Base-by-base conservation (phyloP, 495 filamentous ascomycete genomes). In the Collariella sp. region DNA sequence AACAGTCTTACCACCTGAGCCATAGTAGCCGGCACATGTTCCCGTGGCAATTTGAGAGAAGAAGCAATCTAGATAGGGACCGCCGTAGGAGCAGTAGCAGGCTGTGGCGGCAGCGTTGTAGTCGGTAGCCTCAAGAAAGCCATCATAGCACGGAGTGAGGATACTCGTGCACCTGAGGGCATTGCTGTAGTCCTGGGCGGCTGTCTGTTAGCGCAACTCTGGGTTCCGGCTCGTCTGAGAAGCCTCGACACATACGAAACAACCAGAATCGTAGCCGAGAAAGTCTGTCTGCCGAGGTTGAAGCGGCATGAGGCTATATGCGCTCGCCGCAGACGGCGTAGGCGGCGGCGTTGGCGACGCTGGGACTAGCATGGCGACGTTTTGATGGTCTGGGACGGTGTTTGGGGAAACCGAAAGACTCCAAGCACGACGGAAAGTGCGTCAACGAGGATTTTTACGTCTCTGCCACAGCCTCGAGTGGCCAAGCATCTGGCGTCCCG, bases 21-120 rank as follows among this genome's bases (percentile, higher is more conserved):
- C 23, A 34, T 19, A 56, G 34, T 58, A 48, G 29, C 46, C 38
- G 29, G 52, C 35, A 18, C 64, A 64, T 2, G 51, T 52, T 3
- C 46, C 52, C 0, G 58, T 49, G 26, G 53, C 55, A 3, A 64
- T 9, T 13, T 42, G 44, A 15, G 36, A 44, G 26, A 33, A 62
- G 46, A 42, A 51, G 44, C 59, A 64, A 47, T 60, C 43, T 1
- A 62, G 53, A 33, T 61, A 64, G 29, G 46, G 23, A 24, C 57
- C 49, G 38, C 61, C 61, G 42, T 56, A 56, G 20, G 19, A 49
- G 54, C 64, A 67, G 44, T 50, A 49, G 20, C 61, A 66, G 6
- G 51, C 43, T 1, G 36, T 48, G 33, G 18, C 34, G 10, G 26
- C 50, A 11, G n/a, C 9, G 18, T 26, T 26, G 23, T 51, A 38